Conservation (phyloP, 768 basidiomycete species). For the Boletus subcaerulescens region DNA sequence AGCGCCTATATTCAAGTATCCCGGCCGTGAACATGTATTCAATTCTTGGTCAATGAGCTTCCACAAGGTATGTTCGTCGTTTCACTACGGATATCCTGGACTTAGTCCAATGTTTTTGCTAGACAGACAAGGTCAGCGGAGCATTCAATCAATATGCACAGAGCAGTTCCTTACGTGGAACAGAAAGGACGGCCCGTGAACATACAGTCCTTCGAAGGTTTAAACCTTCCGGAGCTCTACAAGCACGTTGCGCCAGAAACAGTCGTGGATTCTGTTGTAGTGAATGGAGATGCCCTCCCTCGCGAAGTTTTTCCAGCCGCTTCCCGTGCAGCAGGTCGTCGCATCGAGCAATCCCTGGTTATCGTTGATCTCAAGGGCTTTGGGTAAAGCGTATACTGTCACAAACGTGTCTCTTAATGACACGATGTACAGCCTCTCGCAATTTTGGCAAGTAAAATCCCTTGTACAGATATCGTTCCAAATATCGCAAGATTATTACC, state of each 20-base stretch:
- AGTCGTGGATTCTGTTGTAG: slow-evolving; percentile 62
- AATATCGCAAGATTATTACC: slow-evolving; percentile 75
- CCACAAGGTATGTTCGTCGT: slow-evolving; percentile 53
- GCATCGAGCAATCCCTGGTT: slow-evolving; percentile 52
- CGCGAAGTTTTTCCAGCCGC: slow-evolving; percentile 69
- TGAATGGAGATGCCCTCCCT: slow-evolving; percentile 61
- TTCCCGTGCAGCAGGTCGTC: slow-evolving; percentile 49
- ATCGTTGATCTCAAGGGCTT: slow-evolving; percentile 73
- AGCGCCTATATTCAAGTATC: slow-evolving; percentile 46
- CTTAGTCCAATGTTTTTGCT: neutral
- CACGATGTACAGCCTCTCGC: slow-evolving; percentile 43
- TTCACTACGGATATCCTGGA: neutral
- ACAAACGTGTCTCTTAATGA: neutral
- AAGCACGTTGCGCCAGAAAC: slow-evolving; percentile 54
- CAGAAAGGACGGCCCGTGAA: slow-evolving; percentile 73
- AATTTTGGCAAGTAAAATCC: slow-evolving; percentile 76
- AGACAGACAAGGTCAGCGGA: slow-evolving; percentile 65
- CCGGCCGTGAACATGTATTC: slow-evolving; percentile 65
- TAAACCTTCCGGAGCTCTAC: slow-evolving; percentile 58
- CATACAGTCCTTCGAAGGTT: slow-evolving; percentile 58
- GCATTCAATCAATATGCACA: neutral
- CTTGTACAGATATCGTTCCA: slow-evolving; percentile 64
- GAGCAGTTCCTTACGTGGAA: neutral
- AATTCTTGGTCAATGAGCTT: slow-evolving; percentile 78
- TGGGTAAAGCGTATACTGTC: slow-evolving; percentile 41